Percentiles rank a stretch among this genome's conserved stretches.
phyloP scores from a whole-genome alignment of 2,329 filamentous ascomycete genomes.

The Phialocephala sp. region DNA sequence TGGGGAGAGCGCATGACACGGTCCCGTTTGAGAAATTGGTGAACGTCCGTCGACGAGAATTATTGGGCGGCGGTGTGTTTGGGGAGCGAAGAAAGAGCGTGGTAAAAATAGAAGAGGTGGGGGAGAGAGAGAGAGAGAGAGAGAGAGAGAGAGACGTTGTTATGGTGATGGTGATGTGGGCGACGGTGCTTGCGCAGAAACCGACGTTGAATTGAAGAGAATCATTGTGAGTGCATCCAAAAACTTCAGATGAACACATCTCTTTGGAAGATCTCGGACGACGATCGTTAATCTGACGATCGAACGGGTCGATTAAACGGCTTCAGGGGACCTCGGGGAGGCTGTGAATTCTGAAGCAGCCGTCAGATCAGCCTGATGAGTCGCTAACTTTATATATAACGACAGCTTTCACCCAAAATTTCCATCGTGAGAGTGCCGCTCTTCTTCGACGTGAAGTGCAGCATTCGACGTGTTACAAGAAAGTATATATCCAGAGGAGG shows the following conservation, averaged over 20 bases:
- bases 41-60: not conserved
- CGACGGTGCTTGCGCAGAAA: not conserved
- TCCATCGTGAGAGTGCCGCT: not conserved
- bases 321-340: conserved; percentile 24
- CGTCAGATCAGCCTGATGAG: conserved; percentile 22
- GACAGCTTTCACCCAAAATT: conserved; percentile 9
- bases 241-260: conserved; percentile 22
- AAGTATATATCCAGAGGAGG: not conserved
- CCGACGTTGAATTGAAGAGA: not conserved
- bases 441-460: not conserved
- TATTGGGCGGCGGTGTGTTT: conserved; percentile 20
- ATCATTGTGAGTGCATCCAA: not conserved
- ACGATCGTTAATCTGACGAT: conserved; percentile 17
- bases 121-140: not conserved
- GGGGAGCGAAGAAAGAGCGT: not conserved
- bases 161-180: not conserved
- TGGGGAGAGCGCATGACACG: conserved; percentile 1
- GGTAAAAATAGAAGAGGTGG: conserved; percentile 7
- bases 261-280: conserved; percentile 15
- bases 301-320: conserved; percentile 11
- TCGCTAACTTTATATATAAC: conserved; percentile 18
- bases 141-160: not conserved
- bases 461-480: not conserved
- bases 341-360: conserved; percentile 26
- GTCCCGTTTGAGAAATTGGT: conserved; percentile 11